These are phyloP conservation scores for Boletus rubescentipes DNA, from an alignment of 768 basidiomycete species.

Conservation along the genomic window DNA sequence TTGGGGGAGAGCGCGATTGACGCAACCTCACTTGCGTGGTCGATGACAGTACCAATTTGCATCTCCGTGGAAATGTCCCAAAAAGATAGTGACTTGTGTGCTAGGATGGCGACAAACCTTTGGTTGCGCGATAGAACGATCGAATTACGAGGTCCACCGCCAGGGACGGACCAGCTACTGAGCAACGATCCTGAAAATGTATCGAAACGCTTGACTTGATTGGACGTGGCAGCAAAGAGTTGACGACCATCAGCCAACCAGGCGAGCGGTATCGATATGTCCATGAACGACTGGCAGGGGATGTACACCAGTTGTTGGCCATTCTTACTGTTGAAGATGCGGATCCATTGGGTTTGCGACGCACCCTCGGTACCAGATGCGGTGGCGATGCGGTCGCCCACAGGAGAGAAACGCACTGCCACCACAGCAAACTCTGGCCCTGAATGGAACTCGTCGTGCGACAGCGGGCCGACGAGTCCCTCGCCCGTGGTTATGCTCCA, in stretches of 20 bases:
- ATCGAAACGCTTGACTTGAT: constrained; percentile 3
- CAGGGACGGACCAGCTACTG: not conserved
- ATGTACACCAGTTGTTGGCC: not conserved
- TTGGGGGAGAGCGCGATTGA: not conserved
- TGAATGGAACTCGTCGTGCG: too few species aligned
- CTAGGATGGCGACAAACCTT: not conserved
- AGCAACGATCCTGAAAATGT: not conserved
- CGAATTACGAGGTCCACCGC: not conserved
- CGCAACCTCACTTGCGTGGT: not conserved
- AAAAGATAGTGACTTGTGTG: not conserved
- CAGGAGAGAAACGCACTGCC: not conserved
- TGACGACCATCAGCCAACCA: constrained; percentile 5
- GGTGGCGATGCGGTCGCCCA: not conserved
- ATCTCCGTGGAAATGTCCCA: not conserved
- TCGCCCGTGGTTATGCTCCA: not conserved
- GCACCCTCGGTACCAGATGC: too few species aligned
- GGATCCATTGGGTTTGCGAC: too few species aligned
- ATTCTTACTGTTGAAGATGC: not conserved
- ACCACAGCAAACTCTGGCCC: not conserved
- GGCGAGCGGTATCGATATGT: not conserved
- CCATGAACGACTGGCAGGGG: not conserved
- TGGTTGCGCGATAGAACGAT: not conserved
- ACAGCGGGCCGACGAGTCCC: not conserved
- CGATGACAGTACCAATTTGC: not conserved
- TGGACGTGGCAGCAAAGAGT: not conserved